phyloP scores from a whole-genome alignment of 1,139 yeast species.

The Geotrichum australiense region DNA sequence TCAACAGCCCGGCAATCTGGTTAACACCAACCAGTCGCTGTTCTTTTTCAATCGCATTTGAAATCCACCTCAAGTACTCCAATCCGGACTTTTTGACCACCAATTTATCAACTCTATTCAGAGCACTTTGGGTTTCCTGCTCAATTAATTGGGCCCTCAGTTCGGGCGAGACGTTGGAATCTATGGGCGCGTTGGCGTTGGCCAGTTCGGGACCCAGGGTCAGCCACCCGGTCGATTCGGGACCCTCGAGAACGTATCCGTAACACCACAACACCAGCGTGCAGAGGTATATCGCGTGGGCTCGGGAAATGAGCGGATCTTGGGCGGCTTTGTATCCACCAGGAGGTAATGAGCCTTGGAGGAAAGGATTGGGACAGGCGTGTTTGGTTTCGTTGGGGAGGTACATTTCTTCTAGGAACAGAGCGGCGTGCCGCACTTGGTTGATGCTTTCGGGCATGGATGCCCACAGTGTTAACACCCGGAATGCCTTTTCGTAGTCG shows the following conservation, averaged over 20 bases:
- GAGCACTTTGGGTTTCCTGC: constrained; percentile 4
- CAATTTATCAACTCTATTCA: background rate
- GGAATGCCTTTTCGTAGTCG: constrained; percentile 25
- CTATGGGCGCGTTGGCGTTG: constrained; percentile 3
- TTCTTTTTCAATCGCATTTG: constrained; percentile 14
- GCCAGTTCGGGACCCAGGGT: background rate
- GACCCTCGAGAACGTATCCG: constrained; percentile 47
- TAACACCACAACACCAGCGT: constrained; percentile 54
- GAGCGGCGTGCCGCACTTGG: constrained; percentile 25
- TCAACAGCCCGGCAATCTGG: constrained; percentile 31
- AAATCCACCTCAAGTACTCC: constrained; percentile 9
- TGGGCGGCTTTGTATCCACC: constrained; percentile 40
- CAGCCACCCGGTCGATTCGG: constrained; percentile 40
- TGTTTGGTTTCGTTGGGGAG: constrained; percentile 11
- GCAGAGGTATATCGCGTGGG: constrained; percentile 49
- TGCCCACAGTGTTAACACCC: constrained; percentile 6
- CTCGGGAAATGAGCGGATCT: constrained; percentile 51
- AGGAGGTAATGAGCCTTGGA: constrained; percentile 26
- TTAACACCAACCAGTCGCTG: too few relatives aligned
- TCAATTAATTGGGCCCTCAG: background rate
- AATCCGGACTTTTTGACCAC: constrained; percentile 3
- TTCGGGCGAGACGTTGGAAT: background rate
- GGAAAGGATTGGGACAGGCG: constrained; percentile 16
- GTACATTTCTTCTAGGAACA: constrained; percentile 28
- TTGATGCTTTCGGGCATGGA: constrained; percentile 1